These are phyloP conservation scores for Trichoderma brevicompactum DNA, from an alignment of 2,329 filamentous ascomycete genomes.

Conservation along the genomic window DNA sequence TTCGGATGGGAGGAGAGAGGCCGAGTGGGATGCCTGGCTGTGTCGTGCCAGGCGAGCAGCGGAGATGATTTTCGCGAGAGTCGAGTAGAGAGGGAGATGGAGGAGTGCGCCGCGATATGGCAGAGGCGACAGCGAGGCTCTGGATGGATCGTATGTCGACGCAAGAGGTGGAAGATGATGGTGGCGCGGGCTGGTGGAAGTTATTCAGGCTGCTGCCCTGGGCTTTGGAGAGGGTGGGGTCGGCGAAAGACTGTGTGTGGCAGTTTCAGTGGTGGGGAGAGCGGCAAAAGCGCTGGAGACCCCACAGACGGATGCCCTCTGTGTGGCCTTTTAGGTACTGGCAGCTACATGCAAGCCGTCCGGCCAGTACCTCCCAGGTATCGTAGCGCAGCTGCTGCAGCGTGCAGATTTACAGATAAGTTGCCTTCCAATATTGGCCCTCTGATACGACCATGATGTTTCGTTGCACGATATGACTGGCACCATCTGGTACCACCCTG, in stretches of 20 bases:
- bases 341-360: not conserved
- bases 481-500: no score
- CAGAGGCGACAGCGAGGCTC: not conserved
- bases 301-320: slow-evolving; percentile 13
- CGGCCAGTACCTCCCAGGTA: not conserved
- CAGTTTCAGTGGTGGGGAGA: slow-evolving; percentile 19
- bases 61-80: not conserved
- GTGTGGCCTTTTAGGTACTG: slow-evolving; percentile 10
- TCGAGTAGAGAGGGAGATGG: slow-evolving; percentile 2
- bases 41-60: slow-evolving; percentile 18
- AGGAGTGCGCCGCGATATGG: slow-evolving; percentile 1
- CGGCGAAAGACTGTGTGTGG: slow-evolving; percentile 2
- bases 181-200: slow-evolving; percentile 27
- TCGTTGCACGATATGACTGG: no score
- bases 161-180: slow-evolving; percentile 16
- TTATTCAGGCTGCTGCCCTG: slow-evolving; percentile 28
- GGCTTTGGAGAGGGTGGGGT: slow-evolving; percentile 24
- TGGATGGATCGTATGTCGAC: slow-evolving; percentile 13
- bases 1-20: slow-evolving; percentile 22
- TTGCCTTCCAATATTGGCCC: no score
- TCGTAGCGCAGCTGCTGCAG: not conserved
- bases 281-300: slow-evolving; percentile 19
- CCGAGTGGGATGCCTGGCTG: slow-evolving; percentile 24
- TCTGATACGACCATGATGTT: no score
- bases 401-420: no score